Conservation (phyloP, 768 basidiomycete species). For the Amanita rubescens region DNA sequence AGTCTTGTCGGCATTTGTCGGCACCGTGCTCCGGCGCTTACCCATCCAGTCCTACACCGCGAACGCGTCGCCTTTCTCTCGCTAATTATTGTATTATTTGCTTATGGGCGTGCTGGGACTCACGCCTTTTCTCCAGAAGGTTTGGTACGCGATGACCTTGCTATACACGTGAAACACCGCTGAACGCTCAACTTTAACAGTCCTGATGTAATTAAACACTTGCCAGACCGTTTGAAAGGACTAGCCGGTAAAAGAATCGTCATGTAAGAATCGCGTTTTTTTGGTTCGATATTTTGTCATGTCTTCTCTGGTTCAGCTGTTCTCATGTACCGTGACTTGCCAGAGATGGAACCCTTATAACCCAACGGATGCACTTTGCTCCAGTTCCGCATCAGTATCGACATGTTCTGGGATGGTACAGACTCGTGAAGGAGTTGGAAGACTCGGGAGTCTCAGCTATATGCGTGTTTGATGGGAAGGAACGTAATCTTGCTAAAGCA, state of each 20-base stretch:
- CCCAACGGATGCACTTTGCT: conserved; percentile 73
- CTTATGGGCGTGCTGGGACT: conserved; percentile 71
- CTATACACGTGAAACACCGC: neutral
- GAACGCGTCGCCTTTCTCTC: neutral
- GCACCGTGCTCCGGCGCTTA: neutral
- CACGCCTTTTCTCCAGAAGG: conserved; percentile 60
- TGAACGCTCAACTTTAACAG: conserved; percentile 25
- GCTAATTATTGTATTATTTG: neutral
- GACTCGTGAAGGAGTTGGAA: conserved; percentile 54
- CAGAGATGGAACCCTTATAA: conserved; percentile 84
- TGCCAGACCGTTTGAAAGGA: conserved; percentile 57
- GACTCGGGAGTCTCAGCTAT: conserved; percentile 50
- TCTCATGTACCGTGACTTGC: conserved; percentile 2
- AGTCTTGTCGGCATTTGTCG: neutral
- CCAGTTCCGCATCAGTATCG: conserved; percentile 54
- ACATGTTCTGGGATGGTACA: conserved; percentile 77
- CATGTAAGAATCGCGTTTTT: conserved; percentile 43
- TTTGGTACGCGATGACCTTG: conserved; percentile 37
- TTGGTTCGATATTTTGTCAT: conserved; percentile 5
- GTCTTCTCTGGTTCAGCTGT: conserved; percentile 4
- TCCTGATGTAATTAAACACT: conserved; percentile 52
- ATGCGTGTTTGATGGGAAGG: conserved; percentile 76
- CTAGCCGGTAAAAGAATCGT: conserved; percentile 65
- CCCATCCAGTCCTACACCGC: no score
- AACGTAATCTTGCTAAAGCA: conserved; percentile 60